A percentile compares a stretch with the other conserved stretches of the same genome.
Evolutionary conservation across 176 grass and related monocot genomes (phyloP).

Genomic region (Thalia dealbata): DNA sequence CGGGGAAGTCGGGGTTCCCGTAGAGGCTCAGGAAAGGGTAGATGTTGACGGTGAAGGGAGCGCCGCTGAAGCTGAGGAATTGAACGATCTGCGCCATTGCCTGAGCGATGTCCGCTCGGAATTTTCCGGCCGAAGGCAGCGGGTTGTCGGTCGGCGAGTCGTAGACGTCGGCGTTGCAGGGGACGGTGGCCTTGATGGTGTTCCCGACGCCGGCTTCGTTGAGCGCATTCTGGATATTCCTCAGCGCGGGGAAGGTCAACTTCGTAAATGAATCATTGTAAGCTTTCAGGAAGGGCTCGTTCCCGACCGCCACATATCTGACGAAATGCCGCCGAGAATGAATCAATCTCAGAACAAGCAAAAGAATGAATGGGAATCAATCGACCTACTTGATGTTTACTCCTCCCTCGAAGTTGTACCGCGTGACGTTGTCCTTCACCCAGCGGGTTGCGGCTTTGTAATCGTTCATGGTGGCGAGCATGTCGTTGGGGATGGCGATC

Average conservation of each 20-base stretch:
- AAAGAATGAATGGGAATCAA: background rate
- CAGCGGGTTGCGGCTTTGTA: conserved; percentile 31
- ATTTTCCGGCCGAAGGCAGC: conserved; percentile 51
- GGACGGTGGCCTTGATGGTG: conserved; percentile 48
- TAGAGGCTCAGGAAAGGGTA: conserved; percentile 75
- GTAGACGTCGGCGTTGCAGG: conserved; percentile 74
- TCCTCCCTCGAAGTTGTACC: conserved; percentile 46
- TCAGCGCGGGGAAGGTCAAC: conserved; percentile 54
- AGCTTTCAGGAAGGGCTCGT: conserved; percentile 63
- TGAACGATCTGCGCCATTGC: conserved; percentile 32
- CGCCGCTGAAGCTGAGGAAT: conserved; percentile 35
- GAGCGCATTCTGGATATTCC: conserved; percentile 63
- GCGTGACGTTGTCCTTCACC: conserved; percentile 60
- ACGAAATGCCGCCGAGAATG: background rate
- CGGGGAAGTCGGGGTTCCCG: conserved; percentile 39
- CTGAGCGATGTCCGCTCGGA: conserved; percentile 38
- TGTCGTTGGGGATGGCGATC: conserved; percentile 62
- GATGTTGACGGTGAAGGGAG: conserved; percentile 64
- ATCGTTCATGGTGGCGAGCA: conserved; percentile 44
- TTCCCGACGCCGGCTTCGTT: conserved; percentile 36
- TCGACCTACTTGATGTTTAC: conserved; percentile 50
- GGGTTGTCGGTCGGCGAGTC: conserved; percentile 44
- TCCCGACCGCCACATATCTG: conserved; percentile 54
- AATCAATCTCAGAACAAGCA: background rate
- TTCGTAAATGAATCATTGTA: conserved; percentile 43